Base-by-base conservation (phyloP, 768 basidiomycete species). In the Gloeopeniophorella convolvens region DNA sequence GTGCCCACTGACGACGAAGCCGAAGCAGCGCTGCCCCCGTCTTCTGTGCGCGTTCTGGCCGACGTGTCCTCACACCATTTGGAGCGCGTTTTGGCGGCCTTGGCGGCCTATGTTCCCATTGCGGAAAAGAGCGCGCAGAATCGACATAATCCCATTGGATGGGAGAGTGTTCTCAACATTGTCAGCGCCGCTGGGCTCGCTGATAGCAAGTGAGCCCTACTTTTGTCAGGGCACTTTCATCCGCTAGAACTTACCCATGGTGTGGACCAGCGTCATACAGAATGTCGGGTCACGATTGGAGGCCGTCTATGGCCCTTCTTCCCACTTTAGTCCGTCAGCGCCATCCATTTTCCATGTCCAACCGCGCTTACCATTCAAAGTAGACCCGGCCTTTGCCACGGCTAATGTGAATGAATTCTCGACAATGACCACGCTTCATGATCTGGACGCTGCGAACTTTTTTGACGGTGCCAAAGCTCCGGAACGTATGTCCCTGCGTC, bases 61-160 rank as follows among this genome's bases (percentile, higher is more conserved):
- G 60, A 66, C 16, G 71, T 70, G 18, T 59, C 77, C 0, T 69
- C 74, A 7, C 62, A 64, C 5, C 70, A 74, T 39, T 68, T 89
- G 9, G 68, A 76, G 18, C 70, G 68, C 5, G 68, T 83, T 16
- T 63, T 89, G 23, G 73, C 74, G 37, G 60, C 76, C 20, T 63
- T 88, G 33, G 77, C 77, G 6, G 69, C 72, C 16, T 77, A 83
- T 50, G 73, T 76, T 0, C 83, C 82, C 8, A 62, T 70, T 2
- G 74, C 75, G 2, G 68, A 77, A 18, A 72, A 75, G 26, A 80
- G 79, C 53, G 73, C 81, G 73, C 83, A 84, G 57, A 78, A 83
- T 59, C 76, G 86, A 10, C 66, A 81, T 7, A 72, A 71, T 42
- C 77, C 82, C 4, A 68, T 87, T 44, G 70, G 70, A 28, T 89